Evolutionary conservation across 176 grass and related monocot genomes (phyloP).

Genomic region (Carex pumila): DNA sequence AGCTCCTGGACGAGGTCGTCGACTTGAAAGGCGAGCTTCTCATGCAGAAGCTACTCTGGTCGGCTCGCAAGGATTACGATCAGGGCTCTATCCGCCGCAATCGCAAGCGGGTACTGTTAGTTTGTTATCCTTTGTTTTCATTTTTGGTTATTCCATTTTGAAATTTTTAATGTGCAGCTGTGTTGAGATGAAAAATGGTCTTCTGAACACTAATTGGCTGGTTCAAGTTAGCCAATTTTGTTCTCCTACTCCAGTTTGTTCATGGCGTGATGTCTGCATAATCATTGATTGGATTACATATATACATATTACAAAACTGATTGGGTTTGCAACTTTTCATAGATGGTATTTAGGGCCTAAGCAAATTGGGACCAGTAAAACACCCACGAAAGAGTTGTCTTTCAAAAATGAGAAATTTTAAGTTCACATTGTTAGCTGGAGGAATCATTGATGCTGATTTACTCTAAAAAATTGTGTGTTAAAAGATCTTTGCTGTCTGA

Average conservation of each 20-base stretch:
- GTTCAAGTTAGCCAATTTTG: background rate
- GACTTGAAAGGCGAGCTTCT: constrained; percentile 98
- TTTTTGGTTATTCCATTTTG: background rate
- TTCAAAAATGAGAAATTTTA: too few relatives aligned
- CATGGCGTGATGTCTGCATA: background rate
- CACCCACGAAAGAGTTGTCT: background rate
- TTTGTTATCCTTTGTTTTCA: background rate
- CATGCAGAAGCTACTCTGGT: constrained; percentile 87
- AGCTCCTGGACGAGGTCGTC: constrained; percentile 76
- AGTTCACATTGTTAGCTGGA: too few relatives aligned
- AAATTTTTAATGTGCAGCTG: background rate
- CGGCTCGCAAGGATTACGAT: constrained; percentile 85
- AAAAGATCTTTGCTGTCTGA: background rate
- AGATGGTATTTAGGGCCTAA: background rate
- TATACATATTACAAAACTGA: background rate
- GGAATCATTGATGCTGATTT: too few relatives aligned
- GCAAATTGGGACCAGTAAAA: background rate
- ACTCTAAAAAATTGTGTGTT: too few relatives aligned
- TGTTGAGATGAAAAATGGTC: background rate
- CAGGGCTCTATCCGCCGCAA: constrained; percentile 74
- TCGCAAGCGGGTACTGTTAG: constrained; percentile 58
- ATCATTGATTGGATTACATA: background rate
- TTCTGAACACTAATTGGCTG: background rate
- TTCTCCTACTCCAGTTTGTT: background rate
- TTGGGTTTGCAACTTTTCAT: background rate